Conservation (phyloP, 345 rosid species). For the Corchorus capsularis region DNA sequence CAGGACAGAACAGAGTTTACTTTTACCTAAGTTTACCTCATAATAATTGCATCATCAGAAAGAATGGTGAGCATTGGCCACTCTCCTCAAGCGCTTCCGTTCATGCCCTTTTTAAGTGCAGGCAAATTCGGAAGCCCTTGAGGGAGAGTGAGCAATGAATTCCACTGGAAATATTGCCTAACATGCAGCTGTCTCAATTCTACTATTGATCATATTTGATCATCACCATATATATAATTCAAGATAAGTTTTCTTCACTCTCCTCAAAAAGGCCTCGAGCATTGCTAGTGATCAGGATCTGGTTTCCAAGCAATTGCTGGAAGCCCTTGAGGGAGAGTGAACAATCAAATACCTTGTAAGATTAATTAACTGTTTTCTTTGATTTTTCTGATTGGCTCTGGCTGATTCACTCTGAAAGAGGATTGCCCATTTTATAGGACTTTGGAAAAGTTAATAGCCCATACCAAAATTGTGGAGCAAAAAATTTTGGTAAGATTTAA, state of each 20-base stretch:
- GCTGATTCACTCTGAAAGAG: background rate
- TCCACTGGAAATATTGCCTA: background rate
- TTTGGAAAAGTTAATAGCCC: background rate
- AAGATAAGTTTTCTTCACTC: constrained; percentile 12
- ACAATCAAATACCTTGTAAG: constrained; percentile 2
- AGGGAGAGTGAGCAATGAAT: constrained; percentile 21
- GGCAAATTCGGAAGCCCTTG: constrained; percentile 13
- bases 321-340: constrained; percentile 17
- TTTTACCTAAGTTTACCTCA: too few species aligned
- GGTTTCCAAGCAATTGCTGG: background rate
- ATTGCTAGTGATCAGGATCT: too few species aligned
- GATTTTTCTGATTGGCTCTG: background rate
- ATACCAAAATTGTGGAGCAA: constrained; percentile 3
- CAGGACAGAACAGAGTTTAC: too few species aligned
- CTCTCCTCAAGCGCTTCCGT: constrained; percentile 8
- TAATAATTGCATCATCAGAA: background rate
- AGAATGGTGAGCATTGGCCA: constrained; percentile 13
- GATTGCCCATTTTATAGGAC: constrained; percentile 17
- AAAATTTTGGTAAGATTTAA: background rate
- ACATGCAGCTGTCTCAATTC: background rate
- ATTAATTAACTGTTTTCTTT: background rate
- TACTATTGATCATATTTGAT: too few species aligned
- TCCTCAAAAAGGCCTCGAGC: background rate
- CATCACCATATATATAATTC: background rate
- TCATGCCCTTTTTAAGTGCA: background rate